Evolutionary conservation across 768 basidiomycete species (phyloP).

Genomic region (Serpula lacrymans): DNA sequence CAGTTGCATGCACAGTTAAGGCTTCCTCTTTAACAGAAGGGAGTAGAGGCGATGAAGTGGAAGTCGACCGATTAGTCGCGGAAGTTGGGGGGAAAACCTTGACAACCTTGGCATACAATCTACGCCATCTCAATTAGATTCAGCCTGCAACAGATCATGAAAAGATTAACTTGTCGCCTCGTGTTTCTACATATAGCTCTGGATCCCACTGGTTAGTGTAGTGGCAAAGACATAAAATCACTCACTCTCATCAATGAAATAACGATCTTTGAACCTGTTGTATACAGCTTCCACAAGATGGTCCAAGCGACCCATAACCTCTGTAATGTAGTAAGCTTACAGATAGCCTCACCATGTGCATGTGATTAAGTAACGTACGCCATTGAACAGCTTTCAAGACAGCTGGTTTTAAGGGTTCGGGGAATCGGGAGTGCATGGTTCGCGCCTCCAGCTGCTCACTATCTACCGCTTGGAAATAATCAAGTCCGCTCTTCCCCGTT

Average conservation of each 20-base stretch:
- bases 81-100: constrained; percentile 71
- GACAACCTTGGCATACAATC: constrained; percentile 80
- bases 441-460: constrained; percentile 89
- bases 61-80: constrained; percentile 37
- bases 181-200: constrained; percentile 86
- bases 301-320: constrained; percentile 96
- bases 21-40: constrained; percentile 47
- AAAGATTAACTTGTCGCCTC: constrained; percentile 77
- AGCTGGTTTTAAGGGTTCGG: constrained; percentile 87
- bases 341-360: too few relatives aligned
- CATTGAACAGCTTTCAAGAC: constrained; percentile 93
- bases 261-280: constrained; percentile 95
- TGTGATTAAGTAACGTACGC: constrained; percentile 61
- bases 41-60: constrained; percentile 20
- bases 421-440: constrained; percentile 88
- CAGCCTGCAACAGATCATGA: constrained; percentile 2
- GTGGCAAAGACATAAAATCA: constrained; percentile 17
- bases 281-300: constrained; percentile 92
- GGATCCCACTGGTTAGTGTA: constrained; percentile 16
- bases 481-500: constrained; percentile 88
- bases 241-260: constrained; percentile 88
- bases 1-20: constrained; percentile 59
- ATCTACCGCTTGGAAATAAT: constrained; percentile 92
- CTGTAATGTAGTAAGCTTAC: constrained; percentile 46
- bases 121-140: constrained; percentile 29